phyloP scores from a whole-genome alignment of 2,329 filamentous ascomycete genomes.

The Arthrobotrys iridis region DNA sequence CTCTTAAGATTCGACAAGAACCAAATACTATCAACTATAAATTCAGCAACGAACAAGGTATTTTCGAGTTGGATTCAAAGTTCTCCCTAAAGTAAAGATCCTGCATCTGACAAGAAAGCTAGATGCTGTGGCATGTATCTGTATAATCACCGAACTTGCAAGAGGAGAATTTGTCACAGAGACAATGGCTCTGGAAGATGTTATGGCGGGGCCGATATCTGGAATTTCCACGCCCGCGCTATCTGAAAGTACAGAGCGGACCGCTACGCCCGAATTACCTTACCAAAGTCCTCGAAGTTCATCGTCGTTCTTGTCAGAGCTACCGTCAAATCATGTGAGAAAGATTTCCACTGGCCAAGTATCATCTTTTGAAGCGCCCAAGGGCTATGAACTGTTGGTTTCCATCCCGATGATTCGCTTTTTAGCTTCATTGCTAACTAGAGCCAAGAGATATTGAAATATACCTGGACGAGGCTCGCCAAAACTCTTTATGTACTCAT shows the following conservation, averaged over 20 bases:
- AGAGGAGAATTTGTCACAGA: slow-evolving; percentile 41
- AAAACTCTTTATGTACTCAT: slow-evolving; percentile 34
- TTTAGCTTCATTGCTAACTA: background rate
- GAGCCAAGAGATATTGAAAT: slow-evolving; percentile 34
- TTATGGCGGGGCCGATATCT: slow-evolving; percentile 14
- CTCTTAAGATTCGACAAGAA: slow-evolving; percentile 45
- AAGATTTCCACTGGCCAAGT: slow-evolving; percentile 18
- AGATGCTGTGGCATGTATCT: slow-evolving; percentile 52
- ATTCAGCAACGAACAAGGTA: slow-evolving; percentile 45
- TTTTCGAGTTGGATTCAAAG: background rate
- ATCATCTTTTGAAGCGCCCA: slow-evolving; percentile 5
- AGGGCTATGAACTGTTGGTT: slow-evolving; percentile 48
- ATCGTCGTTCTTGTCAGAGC: slow-evolving; percentile 16
- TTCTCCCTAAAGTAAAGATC: too few species aligned
- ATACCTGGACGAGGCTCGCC: slow-evolving; percentile 36
- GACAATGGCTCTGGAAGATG: slow-evolving; percentile 47
- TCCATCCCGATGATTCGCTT: background rate
- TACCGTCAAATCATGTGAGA: slow-evolving; percentile 49
- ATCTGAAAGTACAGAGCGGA: slow-evolving; percentile 17
- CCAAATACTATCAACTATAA: slow-evolving; percentile 45
- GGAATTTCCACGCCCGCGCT: slow-evolving; percentile 18
- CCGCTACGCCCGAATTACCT: background rate
- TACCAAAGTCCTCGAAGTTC: slow-evolving; percentile 40
- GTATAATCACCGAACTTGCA: slow-evolving; percentile 43
- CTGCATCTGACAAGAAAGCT: background rate